phyloP scores from a whole-genome alignment of 2,329 filamentous ascomycete genomes.

The Trichoderma aggressivum region DNA sequence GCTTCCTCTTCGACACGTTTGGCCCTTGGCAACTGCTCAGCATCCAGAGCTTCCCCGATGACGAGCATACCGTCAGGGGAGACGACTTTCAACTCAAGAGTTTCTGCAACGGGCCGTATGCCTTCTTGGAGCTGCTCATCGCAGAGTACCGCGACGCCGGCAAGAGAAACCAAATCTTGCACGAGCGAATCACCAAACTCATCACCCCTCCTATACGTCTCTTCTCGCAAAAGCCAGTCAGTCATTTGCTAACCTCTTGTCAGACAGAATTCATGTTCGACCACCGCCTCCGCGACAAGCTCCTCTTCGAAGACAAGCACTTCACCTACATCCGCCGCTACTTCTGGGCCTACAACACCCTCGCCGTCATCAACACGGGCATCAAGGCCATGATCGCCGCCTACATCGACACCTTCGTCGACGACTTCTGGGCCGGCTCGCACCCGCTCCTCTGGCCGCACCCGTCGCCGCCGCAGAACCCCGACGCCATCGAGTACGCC shows the following conservation, averaged over 20 bases:
- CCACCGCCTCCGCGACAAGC: conserved; percentile 50
- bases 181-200: conserved; percentile 54
- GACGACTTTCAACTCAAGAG: conserved; percentile 52
- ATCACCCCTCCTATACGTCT: conserved; percentile 52
- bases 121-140: conserved; percentile 56
- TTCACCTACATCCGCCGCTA: conserved; percentile 61
- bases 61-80: conserved; percentile 52
- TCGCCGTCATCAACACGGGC: conserved; percentile 57
- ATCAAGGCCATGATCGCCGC: conserved; percentile 57
- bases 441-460: conserved; percentile 56
- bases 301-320: conserved; percentile 58
- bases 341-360: conserved; percentile 61
- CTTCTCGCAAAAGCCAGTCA: background rate
- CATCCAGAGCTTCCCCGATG: conserved; percentile 58
- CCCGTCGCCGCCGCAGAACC: conserved; percentile 37
- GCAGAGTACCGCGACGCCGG: conserved; percentile 59
- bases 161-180: conserved; percentile 55
- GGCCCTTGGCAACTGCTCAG: conserved; percentile 58
- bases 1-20: conserved; percentile 56
- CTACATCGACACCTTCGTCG: conserved; percentile 55
- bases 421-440: conserved; percentile 55
- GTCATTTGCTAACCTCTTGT: background rate
- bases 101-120: conserved; percentile 59
- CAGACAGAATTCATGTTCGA: conserved; percentile 57
- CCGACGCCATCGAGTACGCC: conserved; percentile 46